Percentiles rank a stretch among this genome's conserved stretches.
Conservation (phyloP, 257 asterid species). For the Paulownia fortunei region DNA sequence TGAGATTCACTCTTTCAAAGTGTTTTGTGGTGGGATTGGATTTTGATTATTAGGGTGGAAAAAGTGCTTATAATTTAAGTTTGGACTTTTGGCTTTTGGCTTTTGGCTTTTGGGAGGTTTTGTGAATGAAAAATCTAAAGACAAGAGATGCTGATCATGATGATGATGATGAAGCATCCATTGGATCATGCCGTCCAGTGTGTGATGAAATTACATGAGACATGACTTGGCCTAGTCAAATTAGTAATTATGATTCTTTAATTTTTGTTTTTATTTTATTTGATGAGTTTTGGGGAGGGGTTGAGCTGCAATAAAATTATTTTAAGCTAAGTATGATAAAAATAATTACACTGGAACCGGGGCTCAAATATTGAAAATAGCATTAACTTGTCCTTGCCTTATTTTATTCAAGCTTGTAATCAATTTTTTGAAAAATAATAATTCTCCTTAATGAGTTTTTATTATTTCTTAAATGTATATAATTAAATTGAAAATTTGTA, state of each 20-base stretch:
- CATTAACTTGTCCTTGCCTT: neutral
- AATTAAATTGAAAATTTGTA: too few relatives aligned
- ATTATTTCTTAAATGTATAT: too few relatives aligned
- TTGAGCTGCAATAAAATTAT: too few relatives aligned
- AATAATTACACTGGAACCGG: too few relatives aligned
- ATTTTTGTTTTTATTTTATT: neutral
- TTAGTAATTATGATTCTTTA: slow-evolving; percentile 18
- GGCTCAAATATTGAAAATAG: neutral
- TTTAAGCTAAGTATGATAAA: too few relatives aligned
- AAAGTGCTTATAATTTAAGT: slow-evolving; percentile 3
- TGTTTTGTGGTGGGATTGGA: neutral
- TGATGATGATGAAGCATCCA: slow-evolving; percentile 29
- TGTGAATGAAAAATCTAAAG: neutral
- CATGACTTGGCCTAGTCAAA: slow-evolving; percentile 30
- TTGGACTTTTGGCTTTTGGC: neutral
- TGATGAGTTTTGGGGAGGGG: neutral
- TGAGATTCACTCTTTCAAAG: neutral
- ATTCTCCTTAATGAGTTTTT: too few relatives aligned
- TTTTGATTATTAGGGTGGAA: neutral
- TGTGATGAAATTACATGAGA: neutral
- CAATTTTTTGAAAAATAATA: too few relatives aligned
- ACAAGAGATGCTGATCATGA: slow-evolving; percentile 8
- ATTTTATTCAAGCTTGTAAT: neutral
- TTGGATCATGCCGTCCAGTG: slow-evolving; percentile 29
- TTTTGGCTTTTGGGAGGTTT: neutral